phyloP scores from a whole-genome alignment of 805 yeast species.

The Myxozyma melibiosi region DNA sequence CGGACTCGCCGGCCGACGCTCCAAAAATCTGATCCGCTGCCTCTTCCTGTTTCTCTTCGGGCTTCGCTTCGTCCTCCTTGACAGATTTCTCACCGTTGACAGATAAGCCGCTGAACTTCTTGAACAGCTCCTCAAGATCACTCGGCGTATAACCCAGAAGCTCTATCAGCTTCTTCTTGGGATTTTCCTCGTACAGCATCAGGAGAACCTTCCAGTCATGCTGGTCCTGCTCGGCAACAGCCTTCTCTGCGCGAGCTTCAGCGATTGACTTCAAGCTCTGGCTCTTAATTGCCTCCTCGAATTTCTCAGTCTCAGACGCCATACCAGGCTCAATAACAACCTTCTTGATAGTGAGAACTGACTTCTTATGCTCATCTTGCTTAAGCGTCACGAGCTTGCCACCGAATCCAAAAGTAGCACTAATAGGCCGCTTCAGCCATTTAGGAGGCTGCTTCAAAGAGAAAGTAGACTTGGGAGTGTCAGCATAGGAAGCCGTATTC shows the following conservation, averaged over 20 bases:
- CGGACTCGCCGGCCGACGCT: constrained; percentile 27
- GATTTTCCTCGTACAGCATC: constrained; percentile 42
- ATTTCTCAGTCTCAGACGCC: constrained; percentile 40
- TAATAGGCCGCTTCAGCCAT: constrained; percentile 77
- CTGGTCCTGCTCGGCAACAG: constrained; percentile 29
- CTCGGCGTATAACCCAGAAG: constrained; percentile 29
- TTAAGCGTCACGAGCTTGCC: constrained; percentile 63
- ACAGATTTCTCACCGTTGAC: constrained; percentile 32
- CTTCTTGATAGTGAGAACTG: constrained; percentile 47
- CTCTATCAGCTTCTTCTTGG: constrained; percentile 33
- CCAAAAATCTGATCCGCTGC: constrained; percentile 35
- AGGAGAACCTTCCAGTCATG: constrained; percentile 45
- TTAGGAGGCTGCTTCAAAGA: constrained; percentile 78
- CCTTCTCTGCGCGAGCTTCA: constrained; percentile 51
- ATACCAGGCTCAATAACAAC: constrained; percentile 43
- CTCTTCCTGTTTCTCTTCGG: constrained; percentile 22
- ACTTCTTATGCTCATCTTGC: constrained; percentile 14
- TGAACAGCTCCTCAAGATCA: constrained; percentile 23
- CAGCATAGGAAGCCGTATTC: constrained; percentile 53
- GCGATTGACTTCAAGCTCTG: constrained; percentile 59
- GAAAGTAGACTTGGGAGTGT: constrained; percentile 61
- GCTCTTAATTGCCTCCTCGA: constrained; percentile 60
- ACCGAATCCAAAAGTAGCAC: constrained; percentile 90
- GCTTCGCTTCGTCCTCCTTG: constrained; percentile 31
- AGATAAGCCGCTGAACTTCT: constrained; percentile 23